Percentiles rank a stretch among this genome's conserved stretches.
These are phyloP conservation scores for Pseudogymnoascus sp. DNA, from an alignment of 2,329 filamentous ascomycete genomes.

Conservation along the genomic window DNA sequence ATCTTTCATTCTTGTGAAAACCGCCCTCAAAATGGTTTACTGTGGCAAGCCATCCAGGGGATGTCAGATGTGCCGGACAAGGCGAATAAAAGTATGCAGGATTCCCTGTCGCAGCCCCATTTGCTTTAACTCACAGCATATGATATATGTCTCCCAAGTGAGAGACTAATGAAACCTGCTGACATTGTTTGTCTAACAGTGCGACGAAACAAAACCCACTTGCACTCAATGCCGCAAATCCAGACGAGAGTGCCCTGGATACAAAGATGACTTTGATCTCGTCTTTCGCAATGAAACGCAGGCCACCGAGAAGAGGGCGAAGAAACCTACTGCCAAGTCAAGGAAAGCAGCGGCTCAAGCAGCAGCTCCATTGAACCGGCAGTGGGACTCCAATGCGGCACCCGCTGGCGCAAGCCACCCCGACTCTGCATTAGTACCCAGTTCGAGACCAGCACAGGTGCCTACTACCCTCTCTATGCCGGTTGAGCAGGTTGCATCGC, in stretches of 20 bases:
- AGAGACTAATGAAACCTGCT: background rate
- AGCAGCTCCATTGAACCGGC: background rate
- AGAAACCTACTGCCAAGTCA: conserved; percentile 12
- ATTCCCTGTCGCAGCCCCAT: background rate
- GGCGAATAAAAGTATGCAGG: conserved; percentile 60
- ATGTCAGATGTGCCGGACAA: conserved; percentile 66
- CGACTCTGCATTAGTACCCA: conserved; percentile 10
- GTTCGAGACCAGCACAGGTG: conserved; percentile 18
- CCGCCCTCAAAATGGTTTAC: conserved; percentile 47
- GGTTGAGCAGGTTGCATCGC: conserved; percentile 47
- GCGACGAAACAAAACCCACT: conserved; percentile 58
- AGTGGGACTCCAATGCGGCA: background rate
- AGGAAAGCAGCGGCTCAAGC: background rate
- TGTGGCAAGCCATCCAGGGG: conserved; percentile 59
- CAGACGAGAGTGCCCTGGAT: conserved; percentile 55
- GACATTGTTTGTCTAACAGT: conserved; percentile 34
- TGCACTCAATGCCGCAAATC: conserved; percentile 60
- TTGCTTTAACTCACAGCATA: background rate
- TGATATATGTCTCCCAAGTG: background rate
- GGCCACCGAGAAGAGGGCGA: conserved; percentile 54
- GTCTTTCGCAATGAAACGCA: conserved; percentile 67
- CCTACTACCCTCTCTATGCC: conserved; percentile 36
- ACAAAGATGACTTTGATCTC: conserved; percentile 64
- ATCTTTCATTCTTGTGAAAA: background rate
- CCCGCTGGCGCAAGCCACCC: background rate